Conservation (phyloP, 2,329 filamentous ascomycete genomes). For the Davidsoniella eucalypti region DNA sequence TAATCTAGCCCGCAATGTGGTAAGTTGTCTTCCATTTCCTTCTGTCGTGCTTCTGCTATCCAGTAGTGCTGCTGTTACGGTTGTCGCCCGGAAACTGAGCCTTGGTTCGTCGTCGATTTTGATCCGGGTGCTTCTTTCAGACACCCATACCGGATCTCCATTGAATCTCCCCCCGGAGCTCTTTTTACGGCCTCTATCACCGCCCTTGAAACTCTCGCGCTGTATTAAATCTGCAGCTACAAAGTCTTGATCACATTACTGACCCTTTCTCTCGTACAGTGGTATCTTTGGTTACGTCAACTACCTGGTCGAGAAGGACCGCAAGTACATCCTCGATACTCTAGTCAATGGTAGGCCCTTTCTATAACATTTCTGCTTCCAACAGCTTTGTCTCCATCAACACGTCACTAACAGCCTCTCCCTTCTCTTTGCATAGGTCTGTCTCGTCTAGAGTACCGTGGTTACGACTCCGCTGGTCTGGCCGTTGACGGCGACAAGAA, state of each 20-base stretch:
- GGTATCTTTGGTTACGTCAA: slow-evolving; percentile 98
- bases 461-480: slow-evolving; percentile 94
- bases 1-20: slow-evolving; percentile 12
- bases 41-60: not conserved
- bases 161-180: not conserved
- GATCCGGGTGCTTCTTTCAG: not conserved
- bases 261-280: slow-evolving; percentile 29
- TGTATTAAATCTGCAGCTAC: not conserved
- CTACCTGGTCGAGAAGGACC: slow-evolving; percentile 97
- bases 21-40: slow-evolving; percentile 9
- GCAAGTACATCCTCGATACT: slow-evolving; percentile 89
- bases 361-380: slow-evolving; percentile 4
- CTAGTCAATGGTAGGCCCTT: slow-evolving; percentile 69
- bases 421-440: slow-evolving; percentile 44
- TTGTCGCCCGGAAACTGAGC: not conserved
- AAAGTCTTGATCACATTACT: slow-evolving; percentile 4
- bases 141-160: not conserved
- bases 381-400: not conserved
- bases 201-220: not conserved
- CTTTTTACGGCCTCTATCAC: not conserved
- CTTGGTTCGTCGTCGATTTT: not conserved
- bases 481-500: slow-evolving; percentile 97
- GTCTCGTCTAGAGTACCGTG: slow-evolving; percentile 90
- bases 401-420: not conserved
- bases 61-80: not conserved